Evolutionary conservation across 2,329 filamentous ascomycete species (phyloP).

Genomic region (Alternaria gaisen): DNA sequence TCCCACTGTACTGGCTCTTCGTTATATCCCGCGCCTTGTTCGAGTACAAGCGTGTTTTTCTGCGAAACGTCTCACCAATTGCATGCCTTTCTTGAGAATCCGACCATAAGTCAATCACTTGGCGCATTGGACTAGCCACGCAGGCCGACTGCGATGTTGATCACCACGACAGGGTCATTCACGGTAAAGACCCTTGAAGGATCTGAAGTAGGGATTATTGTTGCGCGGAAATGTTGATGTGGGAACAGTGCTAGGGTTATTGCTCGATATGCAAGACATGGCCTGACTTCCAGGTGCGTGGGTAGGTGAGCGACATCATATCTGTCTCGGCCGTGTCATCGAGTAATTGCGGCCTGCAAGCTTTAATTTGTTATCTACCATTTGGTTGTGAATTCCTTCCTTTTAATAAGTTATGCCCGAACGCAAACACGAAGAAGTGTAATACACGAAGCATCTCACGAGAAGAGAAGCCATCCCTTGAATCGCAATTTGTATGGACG

Average conservation of each 20-base stretch:
- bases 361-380: not conserved
- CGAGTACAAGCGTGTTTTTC: not conserved
- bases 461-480: not conserved
- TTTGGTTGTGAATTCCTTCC: not conserved
- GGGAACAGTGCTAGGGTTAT: slow-evolving; percentile 5
- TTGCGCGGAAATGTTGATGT: slow-evolving; percentile 13
- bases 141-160: slow-evolving; percentile 11
- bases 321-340: not conserved
- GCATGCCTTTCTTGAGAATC: not conserved
- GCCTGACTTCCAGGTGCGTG: not conserved
- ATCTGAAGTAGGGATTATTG: not conserved
- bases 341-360: not conserved
- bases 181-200: slow-evolving; percentile 2
- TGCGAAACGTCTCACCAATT: not conserved
- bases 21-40: slow-evolving; percentile 5
- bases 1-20: slow-evolving; percentile 1
- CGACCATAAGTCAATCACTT: not conserved
- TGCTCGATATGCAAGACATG: not conserved
- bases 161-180: not conserved
- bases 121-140: not conserved
- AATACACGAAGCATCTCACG: not conserved
- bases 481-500: not conserved
- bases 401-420: not conserved
- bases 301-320: not conserved
- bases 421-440: not conserved